Evolutionary conservation across 805 yeast species (phyloP).

Genomic region (Yarrowia sp.): DNA sequence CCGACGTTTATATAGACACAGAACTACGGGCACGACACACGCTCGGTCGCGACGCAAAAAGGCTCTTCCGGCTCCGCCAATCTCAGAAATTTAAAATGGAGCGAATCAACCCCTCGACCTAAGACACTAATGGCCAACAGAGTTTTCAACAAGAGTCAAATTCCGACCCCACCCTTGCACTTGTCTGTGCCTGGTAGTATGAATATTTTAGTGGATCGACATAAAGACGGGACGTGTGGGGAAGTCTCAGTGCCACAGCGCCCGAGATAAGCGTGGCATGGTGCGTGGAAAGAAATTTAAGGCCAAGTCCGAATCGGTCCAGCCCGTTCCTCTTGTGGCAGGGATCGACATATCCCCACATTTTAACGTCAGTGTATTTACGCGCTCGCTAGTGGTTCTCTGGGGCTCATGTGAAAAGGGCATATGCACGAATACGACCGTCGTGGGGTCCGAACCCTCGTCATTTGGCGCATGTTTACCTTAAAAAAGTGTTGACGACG

Average conservation of each 20-base stretch:
- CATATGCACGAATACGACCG: conserved; percentile 11
- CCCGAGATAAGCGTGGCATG: too few relatives aligned
- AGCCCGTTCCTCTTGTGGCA: not conserved
- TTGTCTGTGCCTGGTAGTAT: too few relatives aligned
- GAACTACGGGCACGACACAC: not conserved
- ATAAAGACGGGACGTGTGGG: conserved; percentile 15
- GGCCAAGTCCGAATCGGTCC: too few relatives aligned
- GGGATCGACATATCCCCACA: conserved; percentile 8
- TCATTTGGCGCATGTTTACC: too few relatives aligned
- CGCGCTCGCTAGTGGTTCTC: not conserved
- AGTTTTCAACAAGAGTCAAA: conserved; percentile 4
- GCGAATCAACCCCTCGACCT: conserved; percentile 17
- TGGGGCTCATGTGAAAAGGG: conserved; percentile 7
- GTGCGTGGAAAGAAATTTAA: too few relatives aligned
- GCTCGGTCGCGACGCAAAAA: too few relatives aligned
- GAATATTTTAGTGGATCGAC: too few relatives aligned
- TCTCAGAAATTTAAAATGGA: conserved; percentile 1
- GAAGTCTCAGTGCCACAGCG: not conserved
- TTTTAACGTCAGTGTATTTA: not conserved
- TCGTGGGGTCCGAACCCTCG: too few relatives aligned
- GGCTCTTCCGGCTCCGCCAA: too few relatives aligned
- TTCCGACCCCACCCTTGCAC: conserved; percentile 12
- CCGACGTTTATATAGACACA: too few relatives aligned
- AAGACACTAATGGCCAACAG: not conserved
- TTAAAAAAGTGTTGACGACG: too few relatives aligned